Conservation (phyloP, 2,329 filamentous ascomycete genomes). For the Talaromyces sp. region DNA sequence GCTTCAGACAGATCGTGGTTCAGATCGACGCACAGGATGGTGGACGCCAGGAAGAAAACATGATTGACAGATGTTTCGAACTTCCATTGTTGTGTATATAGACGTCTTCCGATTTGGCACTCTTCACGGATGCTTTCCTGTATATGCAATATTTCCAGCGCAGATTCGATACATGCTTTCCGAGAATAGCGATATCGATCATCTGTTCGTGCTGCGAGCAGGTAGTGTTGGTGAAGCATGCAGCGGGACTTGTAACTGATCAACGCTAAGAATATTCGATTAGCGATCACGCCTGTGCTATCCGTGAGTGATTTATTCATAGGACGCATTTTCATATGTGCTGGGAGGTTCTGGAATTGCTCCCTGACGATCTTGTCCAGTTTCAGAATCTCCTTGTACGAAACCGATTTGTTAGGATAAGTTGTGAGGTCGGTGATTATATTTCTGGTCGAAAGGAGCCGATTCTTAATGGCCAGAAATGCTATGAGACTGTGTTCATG, state of each 20-base stretch:
- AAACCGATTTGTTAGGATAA: slow-evolving; percentile 4
- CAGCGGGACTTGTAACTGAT: slow-evolving; percentile 11
- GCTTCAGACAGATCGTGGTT: neutral
- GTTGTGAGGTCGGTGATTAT: slow-evolving; percentile 4
- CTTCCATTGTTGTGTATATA: slow-evolving; percentile 11
- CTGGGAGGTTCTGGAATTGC: slow-evolving; percentile 5
- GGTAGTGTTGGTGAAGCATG: slow-evolving; percentile 9
- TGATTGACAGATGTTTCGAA: slow-evolving; percentile 7
- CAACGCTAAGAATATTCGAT: slow-evolving; percentile 9
- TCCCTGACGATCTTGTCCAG: slow-evolving; percentile 9
- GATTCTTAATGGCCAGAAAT: slow-evolving; percentile 10
- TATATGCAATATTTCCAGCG: slow-evolving; percentile 6
- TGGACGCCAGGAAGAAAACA: slow-evolving; percentile 9
- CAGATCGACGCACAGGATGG: slow-evolving; percentile 12
- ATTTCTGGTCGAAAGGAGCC: slow-evolving; percentile 8
- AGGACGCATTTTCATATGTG: slow-evolving; percentile 3
- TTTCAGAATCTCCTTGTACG: slow-evolving; percentile 10
- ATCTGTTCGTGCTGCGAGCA: neutral
- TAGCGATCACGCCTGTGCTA: slow-evolving; percentile 7
- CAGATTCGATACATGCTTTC: slow-evolving; percentile 10
- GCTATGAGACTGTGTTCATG: slow-evolving; percentile 13
- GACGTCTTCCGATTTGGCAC: slow-evolving; percentile 6
- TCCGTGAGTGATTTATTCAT: slow-evolving; percentile 11
- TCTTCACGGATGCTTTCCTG: slow-evolving; percentile 11
- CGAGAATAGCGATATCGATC: slow-evolving; percentile 12